A percentile compares a stretch with the other conserved stretches of the same genome.
Evolutionary conservation across 768 basidiomycete species (phyloP).

Genomic region (Coprinellus aureogranulatus): DNA sequence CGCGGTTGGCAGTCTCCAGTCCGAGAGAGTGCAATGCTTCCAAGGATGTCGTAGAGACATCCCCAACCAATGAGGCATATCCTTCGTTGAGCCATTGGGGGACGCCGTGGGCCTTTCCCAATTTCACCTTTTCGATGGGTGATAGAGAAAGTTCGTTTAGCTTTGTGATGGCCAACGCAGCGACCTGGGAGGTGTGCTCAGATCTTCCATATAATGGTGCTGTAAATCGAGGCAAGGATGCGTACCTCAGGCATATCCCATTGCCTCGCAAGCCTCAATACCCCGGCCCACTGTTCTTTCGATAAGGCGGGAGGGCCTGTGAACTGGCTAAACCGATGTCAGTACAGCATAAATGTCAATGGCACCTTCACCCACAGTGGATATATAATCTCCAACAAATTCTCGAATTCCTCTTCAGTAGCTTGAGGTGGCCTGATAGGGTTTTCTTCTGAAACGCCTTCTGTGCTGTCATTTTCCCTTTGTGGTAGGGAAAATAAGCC

Average conservation of each 20-base stretch:
- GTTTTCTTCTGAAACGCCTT: too few species aligned
- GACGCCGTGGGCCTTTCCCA: neutral
- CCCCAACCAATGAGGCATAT: neutral
- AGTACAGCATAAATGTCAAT: too few species aligned
- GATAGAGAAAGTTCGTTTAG: neutral
- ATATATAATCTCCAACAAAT: too few species aligned
- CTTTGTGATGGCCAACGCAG: neutral
- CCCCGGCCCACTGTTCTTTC: neutral
- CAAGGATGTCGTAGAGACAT: neutral
- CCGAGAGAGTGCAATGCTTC: neutral
- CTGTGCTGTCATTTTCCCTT: too few species aligned
- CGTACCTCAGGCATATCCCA: conserved; percentile 1
- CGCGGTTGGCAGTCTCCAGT: neutral
- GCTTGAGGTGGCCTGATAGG: too few species aligned
- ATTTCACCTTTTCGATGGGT: neutral
- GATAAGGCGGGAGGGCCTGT: neutral
- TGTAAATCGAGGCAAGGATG: neutral
- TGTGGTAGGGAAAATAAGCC: too few species aligned
- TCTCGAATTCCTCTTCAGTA: too few species aligned
- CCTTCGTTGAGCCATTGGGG: neutral
- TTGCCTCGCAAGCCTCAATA: neutral
- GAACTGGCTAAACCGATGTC: neutral
- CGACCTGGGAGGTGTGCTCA: neutral
- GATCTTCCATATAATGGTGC: neutral
- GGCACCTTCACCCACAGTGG: too few species aligned